These are phyloP conservation scores for Solanum boliviense DNA, from an alignment of 257 asterid genomes.

Conservation along the genomic window DNA sequence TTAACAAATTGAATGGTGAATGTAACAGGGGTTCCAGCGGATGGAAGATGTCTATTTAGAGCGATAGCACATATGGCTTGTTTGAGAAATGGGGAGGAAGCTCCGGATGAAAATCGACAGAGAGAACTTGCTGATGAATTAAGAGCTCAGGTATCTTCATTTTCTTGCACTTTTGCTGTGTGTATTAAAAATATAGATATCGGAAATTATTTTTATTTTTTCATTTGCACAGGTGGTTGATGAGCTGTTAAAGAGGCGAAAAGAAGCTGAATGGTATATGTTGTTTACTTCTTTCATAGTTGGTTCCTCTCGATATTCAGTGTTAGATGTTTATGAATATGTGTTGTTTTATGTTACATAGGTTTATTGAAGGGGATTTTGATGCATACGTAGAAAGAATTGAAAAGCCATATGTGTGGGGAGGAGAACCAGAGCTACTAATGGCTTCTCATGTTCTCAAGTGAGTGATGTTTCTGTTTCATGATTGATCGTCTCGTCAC, in stretches of 20 bases:
- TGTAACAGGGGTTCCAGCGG: constrained; percentile 57
- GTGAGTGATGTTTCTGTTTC: constrained; percentile 26
- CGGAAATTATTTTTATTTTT: not conserved
- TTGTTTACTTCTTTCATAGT: not conserved
- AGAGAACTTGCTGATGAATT: constrained; percentile 79
- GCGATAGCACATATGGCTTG: constrained; percentile 78
- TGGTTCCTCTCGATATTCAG: not conserved
- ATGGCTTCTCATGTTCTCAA: constrained; percentile 83
- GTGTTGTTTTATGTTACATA: not conserved
- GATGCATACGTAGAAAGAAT: constrained; percentile 64
- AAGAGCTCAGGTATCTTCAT: constrained; percentile 54
- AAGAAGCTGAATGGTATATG: constrained; percentile 65
- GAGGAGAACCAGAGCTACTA: constrained; percentile 82
- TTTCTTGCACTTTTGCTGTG: not conserved
- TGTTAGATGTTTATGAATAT: not conserved
- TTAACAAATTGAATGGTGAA: not conserved
- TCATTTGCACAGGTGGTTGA: constrained; percentile 47
- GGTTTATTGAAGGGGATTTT: constrained; percentile 79
- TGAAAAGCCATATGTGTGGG: constrained; percentile 71
- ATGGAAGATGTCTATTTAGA: constrained; percentile 76
- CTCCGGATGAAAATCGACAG: constrained; percentile 66
- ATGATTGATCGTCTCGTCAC: not conserved
- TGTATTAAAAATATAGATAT: not conserved
- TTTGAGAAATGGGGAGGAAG: constrained; percentile 51
- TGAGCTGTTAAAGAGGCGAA: constrained; percentile 70